phyloP scores from a whole-genome alignment of 2,329 filamentous ascomycete species.

The Amphichorda felina region DNA sequence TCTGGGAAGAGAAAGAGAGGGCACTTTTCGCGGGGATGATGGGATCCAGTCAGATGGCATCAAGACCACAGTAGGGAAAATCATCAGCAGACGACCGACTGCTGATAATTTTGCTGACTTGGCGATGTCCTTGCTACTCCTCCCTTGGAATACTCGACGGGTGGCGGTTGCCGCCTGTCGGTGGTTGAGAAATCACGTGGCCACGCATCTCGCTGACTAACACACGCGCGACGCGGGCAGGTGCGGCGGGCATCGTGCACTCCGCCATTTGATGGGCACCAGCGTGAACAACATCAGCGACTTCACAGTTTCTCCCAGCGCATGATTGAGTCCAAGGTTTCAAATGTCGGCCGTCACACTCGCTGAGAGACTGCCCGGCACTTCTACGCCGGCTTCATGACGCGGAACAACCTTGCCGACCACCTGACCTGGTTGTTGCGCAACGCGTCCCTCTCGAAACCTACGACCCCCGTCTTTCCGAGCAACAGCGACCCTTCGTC shows the following conservation, averaged over 20 bases:
- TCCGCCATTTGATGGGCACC: not conserved
- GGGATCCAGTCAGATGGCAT: no score
- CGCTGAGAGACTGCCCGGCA: constrained; percentile 10
- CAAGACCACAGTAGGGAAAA: no score
- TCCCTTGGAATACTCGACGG: no score
- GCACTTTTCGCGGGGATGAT: no score
- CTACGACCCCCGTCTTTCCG: constrained; percentile 25
- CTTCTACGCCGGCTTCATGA: constrained; percentile 37
- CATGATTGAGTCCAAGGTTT: not conserved
- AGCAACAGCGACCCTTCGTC: constrained; percentile 15
- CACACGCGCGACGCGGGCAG: constrained; percentile 17
- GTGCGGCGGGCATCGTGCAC: constrained; percentile 1
- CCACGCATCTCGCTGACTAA: constrained; percentile 15
- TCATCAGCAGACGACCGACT: no score
- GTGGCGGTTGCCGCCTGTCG: no score
- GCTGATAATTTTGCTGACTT: no score
- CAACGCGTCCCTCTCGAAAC: constrained; percentile 29
- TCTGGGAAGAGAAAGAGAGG: no score
- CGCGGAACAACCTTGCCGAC: constrained; percentile 46
- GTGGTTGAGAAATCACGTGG: no score
- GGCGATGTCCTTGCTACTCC: no score
- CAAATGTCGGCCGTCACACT: constrained; percentile 1
- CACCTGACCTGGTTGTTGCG: constrained; percentile 46
- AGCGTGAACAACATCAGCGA: constrained; percentile 1
- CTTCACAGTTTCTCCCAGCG: not conserved